phyloP scores from a whole-genome alignment of 805 yeast genomes.

The Sugiyamaella americana region DNA sequence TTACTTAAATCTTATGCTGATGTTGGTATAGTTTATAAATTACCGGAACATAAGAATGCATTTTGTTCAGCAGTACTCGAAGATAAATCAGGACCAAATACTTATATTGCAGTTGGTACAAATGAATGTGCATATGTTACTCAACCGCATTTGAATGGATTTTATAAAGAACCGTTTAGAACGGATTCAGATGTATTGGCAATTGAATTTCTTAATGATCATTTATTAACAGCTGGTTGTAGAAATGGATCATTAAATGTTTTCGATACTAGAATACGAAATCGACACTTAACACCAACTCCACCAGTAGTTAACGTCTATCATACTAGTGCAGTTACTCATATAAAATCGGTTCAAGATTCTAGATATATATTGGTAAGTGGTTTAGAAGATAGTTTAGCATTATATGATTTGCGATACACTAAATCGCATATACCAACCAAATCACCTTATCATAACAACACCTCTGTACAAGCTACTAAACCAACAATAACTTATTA shows the following conservation, averaged over 20 bases:
- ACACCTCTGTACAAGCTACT: neutral
- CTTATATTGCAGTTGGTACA: slow-evolving; percentile 9
- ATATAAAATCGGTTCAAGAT: slow-evolving; percentile 14
- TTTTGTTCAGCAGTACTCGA: neutral
- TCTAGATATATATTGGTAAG: slow-evolving; percentile 17
- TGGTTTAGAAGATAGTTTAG: slow-evolving; percentile 21
- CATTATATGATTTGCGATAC: slow-evolving; percentile 13
- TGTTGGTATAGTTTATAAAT: neutral
- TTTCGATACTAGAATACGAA: neutral
- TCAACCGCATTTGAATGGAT: slow-evolving; percentile 11
- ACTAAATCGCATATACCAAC: slow-evolving; percentile 1
- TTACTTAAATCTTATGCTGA: neutral
- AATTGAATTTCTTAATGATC: slow-evolving; percentile 1
- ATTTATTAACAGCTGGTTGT: neutral
- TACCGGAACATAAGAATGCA: neutral
- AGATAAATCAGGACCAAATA: neutral
- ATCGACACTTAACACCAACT: neutral
- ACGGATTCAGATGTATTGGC: slow-evolving; percentile 13
- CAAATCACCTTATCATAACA: slow-evolving; percentile 2
- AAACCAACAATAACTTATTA: neutral
- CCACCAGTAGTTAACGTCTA: slow-evolving; percentile 1
- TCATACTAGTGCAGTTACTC: slow-evolving; percentile 22
- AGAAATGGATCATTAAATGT: neutral
- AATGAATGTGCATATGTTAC: slow-evolving; percentile 2
- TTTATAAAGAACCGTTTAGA: slow-evolving; percentile 5